Evolutionary conservation across 768 basidiomycete species (phyloP), one percentile per base, ranked within the genome.

Genomic region (Lactarius tabidus): DNA sequence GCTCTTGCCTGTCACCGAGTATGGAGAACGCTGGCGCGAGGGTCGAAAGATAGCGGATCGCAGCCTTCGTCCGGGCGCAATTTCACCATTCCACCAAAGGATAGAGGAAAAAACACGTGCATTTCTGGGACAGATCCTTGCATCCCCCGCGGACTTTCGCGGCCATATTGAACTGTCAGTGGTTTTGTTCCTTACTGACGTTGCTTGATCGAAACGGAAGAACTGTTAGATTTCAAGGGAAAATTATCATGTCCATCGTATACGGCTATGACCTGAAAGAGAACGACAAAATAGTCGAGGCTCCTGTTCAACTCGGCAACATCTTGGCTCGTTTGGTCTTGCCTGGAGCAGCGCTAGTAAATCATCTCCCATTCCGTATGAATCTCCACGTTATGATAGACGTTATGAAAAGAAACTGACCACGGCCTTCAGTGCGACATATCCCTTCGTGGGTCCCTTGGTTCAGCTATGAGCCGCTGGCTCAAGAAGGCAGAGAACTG

Each of bases 321-420:
- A 43, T n/a, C 20, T 10, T n/a, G 43, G 10, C 12, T n/a, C 43
- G 43, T 43, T 43, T 43, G 17, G 8, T 39, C 15, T 4, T 61
- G 7, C 67, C 67, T n/a, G 63, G 63, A 6, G 39, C 63, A 10
- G n/a, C n/a, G n/a, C n/a, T n/a, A n/a, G n/a, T n/a, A n/a, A n/a
- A n/a, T n/a, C n/a, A n/a, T n/a, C n/a, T 67, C 35, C 67, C 64
- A 33, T 56, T 67, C 33, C n/a, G 67, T 67, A 33, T 18, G 60
- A 17, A n/a, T 15, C 29, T 4, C 28, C 29, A 20, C 23, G 17
- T 23, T 41, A 6, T 20, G 41, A 41, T 14, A 2, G 9, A 17
- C 7, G 20, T 8, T 7, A 18, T 2, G 20, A 41, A 20, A 20
- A 20, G n/a, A n/a, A n/a, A n/a, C n/a, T n/a, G n/a, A n/a, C n/a